Conservation (phyloP, 352 stramenopile genomes). For the Aphanomyces stellatus region DNA sequence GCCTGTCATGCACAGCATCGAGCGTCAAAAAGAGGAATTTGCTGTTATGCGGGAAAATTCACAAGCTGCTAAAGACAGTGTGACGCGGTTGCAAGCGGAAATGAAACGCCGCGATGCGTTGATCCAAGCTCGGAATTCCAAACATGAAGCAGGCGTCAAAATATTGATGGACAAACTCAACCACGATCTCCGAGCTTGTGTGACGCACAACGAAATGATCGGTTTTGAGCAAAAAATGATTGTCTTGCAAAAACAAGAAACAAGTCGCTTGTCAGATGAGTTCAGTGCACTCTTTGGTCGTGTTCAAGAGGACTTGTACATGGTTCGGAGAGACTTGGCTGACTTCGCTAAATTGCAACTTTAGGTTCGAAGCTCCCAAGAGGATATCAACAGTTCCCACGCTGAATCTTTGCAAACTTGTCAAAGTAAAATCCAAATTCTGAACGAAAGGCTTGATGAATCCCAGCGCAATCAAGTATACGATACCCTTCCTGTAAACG, state of each 20-base stretch:
- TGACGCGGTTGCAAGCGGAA: slow-evolving; percentile 58
- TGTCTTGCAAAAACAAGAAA: slow-evolving; percentile 18
- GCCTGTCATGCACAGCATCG: slow-evolving; percentile 65
- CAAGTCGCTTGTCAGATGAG: slow-evolving; percentile 1
- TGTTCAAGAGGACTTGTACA: slow-evolving; percentile 11
- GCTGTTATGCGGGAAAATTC: slow-evolving; percentile 48
- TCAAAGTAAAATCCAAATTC: slow-evolving; percentile 12
- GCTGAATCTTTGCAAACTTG: slow-evolving; percentile 29
- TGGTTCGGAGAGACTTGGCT: no score
- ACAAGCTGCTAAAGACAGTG: slow-evolving; percentile 63
- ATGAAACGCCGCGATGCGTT: slow-evolving; percentile 76
- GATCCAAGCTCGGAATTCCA: slow-evolving; percentile 64
- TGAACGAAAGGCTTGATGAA: slow-evolving; percentile 13
- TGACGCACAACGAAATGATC: slow-evolving; percentile 74
- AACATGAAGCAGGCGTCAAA: slow-evolving; percentile 63
- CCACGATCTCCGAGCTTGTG: slow-evolving; percentile 53
- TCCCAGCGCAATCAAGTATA: slow-evolving; percentile 11
- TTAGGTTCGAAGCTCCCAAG: slow-evolving; percentile 30
- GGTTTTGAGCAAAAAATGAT: slow-evolving; percentile 41
- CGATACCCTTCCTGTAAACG: not conserved
- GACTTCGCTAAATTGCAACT: no score
- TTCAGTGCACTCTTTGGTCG: slow-evolving; percentile 16
- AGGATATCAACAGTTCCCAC: slow-evolving; percentile 74
- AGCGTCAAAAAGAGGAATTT: slow-evolving; percentile 72
- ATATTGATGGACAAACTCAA: slow-evolving; percentile 72